Base-by-base conservation (phyloP, 169 alveolate species). In the Neospora caninum region DNA sequence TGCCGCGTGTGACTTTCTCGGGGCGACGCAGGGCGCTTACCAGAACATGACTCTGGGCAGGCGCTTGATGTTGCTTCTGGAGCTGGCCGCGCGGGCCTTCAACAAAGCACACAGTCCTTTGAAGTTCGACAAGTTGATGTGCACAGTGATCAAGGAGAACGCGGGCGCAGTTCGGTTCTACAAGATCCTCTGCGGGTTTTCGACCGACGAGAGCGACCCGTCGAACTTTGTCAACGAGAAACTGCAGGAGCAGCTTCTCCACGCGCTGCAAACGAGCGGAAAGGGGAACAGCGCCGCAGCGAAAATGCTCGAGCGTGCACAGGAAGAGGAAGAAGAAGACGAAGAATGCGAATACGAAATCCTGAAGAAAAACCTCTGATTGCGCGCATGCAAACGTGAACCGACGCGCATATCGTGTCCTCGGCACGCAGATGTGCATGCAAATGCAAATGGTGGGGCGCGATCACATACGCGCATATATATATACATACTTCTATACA, bases 31-130 rank as follows among this genome's bases (percentile, higher is more conserved):
- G 94, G 43, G 43, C 29, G 86, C 34, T 43, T 91, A 80, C 89
- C 91, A 67, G 86, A 38, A 70, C 41, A 82, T 86, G 38, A 43
- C 94, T 38, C 31, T 91, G 27, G 94, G 94, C 18, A 80, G 91
- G 18, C 94, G 94, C 27, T n/a, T 91, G 36, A 49, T 91, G 88
- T 54, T 91, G 4, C 31, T 91, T 82, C 41, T 91, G 80, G 94
- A 91, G 42, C 22, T 91, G 41, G 53, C 70, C 7, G 49, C 42
- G n/a, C 88, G 94, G 0, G 58, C n/a, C 27, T 53, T 91, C 22
- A 91, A 73, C 80, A 43, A 43, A 38, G 39, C n/a, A 36, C 29
- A 39, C 39, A 4, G 43, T 38, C 69, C 53, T 22, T 13, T 43
- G 34, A 43, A 86, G 18, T 29, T 86, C 27, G 49, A 54, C 0